Percentiles rank a stretch among this genome's conserved stretches.
phyloP scores from a whole-genome alignment of 2,329 filamentous ascomycete species.

The Huntiella moniliformis region DNA sequence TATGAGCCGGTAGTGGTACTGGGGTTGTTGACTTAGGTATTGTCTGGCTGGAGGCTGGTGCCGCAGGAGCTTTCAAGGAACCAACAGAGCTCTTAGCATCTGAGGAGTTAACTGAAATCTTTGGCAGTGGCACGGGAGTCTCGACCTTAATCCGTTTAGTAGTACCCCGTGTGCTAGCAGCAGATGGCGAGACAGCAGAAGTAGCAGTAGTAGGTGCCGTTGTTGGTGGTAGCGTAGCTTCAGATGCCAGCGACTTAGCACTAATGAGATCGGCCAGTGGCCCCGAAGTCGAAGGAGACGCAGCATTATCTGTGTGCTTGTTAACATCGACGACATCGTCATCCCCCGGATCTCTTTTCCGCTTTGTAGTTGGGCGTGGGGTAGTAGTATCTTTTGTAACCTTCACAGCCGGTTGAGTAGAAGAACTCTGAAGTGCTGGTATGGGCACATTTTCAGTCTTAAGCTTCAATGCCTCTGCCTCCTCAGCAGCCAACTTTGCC shows the following conservation, averaged over 20 bases:
- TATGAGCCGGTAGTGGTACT: slow-evolving; percentile 17
- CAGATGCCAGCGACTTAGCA: too few relatives aligned
- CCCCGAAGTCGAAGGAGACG: too few relatives aligned
- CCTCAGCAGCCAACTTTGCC: slow-evolving; percentile 41
- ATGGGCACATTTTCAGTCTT: slow-evolving; percentile 32
- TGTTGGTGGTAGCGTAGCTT: not conserved
- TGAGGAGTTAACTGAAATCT: slow-evolving; percentile 16
- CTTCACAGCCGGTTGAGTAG: not conserved
- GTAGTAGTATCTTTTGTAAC: not conserved
- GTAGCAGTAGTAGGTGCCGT: slow-evolving; percentile 19
- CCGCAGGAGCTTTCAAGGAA: not conserved
- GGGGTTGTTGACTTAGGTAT: slow-evolving; percentile 21
- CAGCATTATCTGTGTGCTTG: too few relatives aligned
- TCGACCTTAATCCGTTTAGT: slow-evolving; percentile 36
- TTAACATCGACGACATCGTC: slow-evolving; percentile 6
- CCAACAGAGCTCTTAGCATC: slow-evolving; percentile 13
- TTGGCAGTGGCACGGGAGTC: slow-evolving; percentile 33
- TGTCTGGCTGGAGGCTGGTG: not conserved
- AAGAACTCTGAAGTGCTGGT: slow-evolving; percentile 13
- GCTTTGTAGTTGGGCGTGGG: slow-evolving; percentile 1
- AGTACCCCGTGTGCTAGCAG: not conserved
- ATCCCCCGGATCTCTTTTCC: slow-evolving; percentile 3
- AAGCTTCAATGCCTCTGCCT: slow-evolving; percentile 38
- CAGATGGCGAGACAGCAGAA: slow-evolving; percentile 5
- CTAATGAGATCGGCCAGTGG: too few relatives aligned